Evolutionary conservation across 257 asterid species (phyloP), one percentile per base, ranked within the genome.

Genomic region (Capsicum baccatum): DNA sequence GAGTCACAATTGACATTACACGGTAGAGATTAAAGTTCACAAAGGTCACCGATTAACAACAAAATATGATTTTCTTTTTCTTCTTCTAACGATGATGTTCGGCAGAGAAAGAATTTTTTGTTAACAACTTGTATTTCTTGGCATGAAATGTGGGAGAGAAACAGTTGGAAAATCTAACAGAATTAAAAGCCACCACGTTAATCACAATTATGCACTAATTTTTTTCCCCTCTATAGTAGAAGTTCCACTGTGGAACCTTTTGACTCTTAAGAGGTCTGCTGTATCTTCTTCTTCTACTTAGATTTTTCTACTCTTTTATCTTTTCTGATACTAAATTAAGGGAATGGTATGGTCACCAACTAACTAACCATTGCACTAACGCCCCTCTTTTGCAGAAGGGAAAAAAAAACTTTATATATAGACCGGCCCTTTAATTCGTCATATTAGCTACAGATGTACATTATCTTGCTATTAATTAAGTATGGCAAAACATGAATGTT

Each of bases 331-430:
- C 6, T 9, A 71, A 71, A 73, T 73, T 73, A 47, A 73, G n/a
- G 19, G 79, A 42, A 17, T 8, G 26, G 10, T 73, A 19, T n/a
- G 81, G 81, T 52, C 62, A 76, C 81, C 81, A 52, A 76, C 81
- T 74, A 19, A 74, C 80, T 76, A 21, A 76, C 62, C 48, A 52
- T 17, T 76, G 63, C 21, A 4, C 62, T 52, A 26, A 13, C 48
- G 9, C 81, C 9, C 14, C 48, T 52, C 21, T 8, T 54, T 76
- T 10, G 21, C 47, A 52, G 14, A 0, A 64, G 12, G 2, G 12
- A 33, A 60, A 0, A 59, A 15, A 6, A 6, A 33, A 33, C 1
- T 35, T 37, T 26, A 26, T 26, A 26, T 26, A 26, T 26, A 26
- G 33, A 26, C 33, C 2, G 16, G 2, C 63, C 48, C 63, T 3